Evolutionary conservation across 495 filamentous ascomycete species (phyloP).

Genomic region (Aspergillus leporis): DNA sequence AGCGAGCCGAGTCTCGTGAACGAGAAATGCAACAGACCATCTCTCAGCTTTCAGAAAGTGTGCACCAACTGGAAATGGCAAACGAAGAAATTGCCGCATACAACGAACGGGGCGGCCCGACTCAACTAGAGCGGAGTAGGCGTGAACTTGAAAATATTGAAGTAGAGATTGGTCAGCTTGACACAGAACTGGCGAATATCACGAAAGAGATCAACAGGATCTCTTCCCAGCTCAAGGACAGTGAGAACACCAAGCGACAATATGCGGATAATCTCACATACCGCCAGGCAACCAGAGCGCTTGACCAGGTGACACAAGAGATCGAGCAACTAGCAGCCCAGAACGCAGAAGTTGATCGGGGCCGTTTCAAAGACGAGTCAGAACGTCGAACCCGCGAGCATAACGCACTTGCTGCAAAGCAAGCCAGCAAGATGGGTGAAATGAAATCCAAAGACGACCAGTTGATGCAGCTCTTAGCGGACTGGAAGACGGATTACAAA

Average conservation of each 20-base stretch:
- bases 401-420: conserved; percentile 59
- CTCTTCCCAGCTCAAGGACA: conserved; percentile 72
- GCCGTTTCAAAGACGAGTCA: conserved; percentile 70
- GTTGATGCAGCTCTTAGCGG: conserved; percentile 62
- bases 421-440: conserved; percentile 64
- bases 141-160: conserved; percentile 68
- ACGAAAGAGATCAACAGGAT: conserved; percentile 73
- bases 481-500: conserved; percentile 86
- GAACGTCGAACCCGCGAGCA: conserved; percentile 59
- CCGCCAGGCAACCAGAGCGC: conserved; percentile 66
- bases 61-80: conserved; percentile 72
- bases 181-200: conserved; percentile 66
- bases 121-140: conserved; percentile 67
- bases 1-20: conserved; percentile 70
- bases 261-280: conserved; percentile 87
- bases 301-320: conserved; percentile 65
- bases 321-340: conserved; percentile 76
- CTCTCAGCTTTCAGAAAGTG: conserved; percentile 66
- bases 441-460: conserved; percentile 83
- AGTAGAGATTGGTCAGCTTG: conserved; percentile 61
- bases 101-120: conserved; percentile 70
- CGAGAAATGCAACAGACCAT: conserved; percentile 71
- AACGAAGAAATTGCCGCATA: conserved; percentile 81
- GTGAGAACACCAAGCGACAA: conserved; percentile 73
- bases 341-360: conserved; percentile 79